Percentiles rank a stretch among this genome's conserved stretches.
These are phyloP conservation scores for Marasmius oreades DNA, from an alignment of 1,284 basidiomycete genomes.

Conservation along the genomic window DNA sequence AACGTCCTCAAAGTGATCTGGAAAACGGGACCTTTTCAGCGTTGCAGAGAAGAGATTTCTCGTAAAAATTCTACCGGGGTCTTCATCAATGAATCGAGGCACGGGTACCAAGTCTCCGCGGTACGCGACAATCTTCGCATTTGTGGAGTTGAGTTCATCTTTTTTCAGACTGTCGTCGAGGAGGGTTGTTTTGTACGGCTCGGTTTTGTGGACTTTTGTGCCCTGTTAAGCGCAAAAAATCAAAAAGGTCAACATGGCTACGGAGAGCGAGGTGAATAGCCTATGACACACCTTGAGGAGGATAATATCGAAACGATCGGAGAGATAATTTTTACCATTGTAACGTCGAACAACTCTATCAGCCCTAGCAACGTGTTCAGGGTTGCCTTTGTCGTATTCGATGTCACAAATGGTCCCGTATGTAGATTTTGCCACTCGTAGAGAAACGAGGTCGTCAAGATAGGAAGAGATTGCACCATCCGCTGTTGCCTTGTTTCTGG, in stretches of 20 bases:
- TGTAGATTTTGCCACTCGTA: slow-evolving; percentile 30
- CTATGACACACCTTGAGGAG: too few species aligned
- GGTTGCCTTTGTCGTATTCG: slow-evolving; percentile 23
- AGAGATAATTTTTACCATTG: background rate
- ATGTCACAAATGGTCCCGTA: slow-evolving; percentile 30
- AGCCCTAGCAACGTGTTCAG: slow-evolving; percentile 23
- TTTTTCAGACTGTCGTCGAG: too few species aligned
- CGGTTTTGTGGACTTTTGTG: too few species aligned
- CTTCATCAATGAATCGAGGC: too few species aligned
- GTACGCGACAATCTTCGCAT: too few species aligned
- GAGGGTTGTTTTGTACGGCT: too few species aligned
- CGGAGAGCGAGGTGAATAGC: too few species aligned
- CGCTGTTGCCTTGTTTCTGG: slow-evolving; percentile 41
- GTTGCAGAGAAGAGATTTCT: background rate
- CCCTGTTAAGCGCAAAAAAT: too few species aligned
- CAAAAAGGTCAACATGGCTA: too few species aligned
- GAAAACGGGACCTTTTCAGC: background rate
- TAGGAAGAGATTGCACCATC: slow-evolving; percentile 40
- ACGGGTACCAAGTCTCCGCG: too few species aligned
- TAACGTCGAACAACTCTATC: background rate
- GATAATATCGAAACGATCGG: background rate
- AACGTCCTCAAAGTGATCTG: background rate
- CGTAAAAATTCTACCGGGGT: background rate
- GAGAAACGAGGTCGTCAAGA: slow-evolving; percentile 33
- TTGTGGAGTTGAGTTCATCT: too few species aligned